Conservation (phyloP, 2,329 filamentous ascomycete genomes). For the Fusarium anthophilum region DNA sequence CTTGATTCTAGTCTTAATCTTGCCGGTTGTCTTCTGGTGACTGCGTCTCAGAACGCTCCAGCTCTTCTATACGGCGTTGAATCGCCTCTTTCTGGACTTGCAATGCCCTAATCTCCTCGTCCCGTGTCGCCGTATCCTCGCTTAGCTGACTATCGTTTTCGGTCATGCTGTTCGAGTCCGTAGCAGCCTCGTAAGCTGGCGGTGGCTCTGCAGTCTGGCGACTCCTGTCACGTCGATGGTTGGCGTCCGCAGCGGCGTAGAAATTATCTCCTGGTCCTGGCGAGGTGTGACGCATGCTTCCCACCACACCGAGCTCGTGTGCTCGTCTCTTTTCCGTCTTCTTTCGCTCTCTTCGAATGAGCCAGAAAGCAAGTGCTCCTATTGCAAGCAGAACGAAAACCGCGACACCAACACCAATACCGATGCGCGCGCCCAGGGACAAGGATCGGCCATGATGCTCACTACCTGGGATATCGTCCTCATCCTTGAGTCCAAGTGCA, state of each 20-base stretch:
- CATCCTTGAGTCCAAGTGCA: slow-evolving; percentile 47
- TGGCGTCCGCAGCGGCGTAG: slow-evolving; percentile 23
- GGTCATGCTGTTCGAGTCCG: slow-evolving; percentile 34
- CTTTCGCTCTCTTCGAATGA: slow-evolving; percentile 39
- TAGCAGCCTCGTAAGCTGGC: slow-evolving; percentile 45
- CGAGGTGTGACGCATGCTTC: slow-evolving; percentile 20
- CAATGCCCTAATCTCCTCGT: slow-evolving; percentile 46
- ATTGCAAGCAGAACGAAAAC: slow-evolving; percentile 45
- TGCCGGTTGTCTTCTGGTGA: slow-evolving; percentile 11
- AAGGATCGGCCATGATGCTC: slow-evolving; percentile 28
- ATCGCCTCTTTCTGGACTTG: slow-evolving; percentile 49
- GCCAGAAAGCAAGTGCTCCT: slow-evolving; percentile 38
- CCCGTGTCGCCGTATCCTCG: slow-evolving; percentile 35
- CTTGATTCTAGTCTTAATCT: slow-evolving; percentile 1
- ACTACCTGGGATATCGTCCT: slow-evolving; percentile 43
- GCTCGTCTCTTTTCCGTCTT: slow-evolving; percentile 28
- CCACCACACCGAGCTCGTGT: slow-evolving; percentile 40
- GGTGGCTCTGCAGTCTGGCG: slow-evolving; percentile 41
- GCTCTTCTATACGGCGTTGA: slow-evolving; percentile 48
- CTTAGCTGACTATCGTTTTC: slow-evolving; percentile 38
- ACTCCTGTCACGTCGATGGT: slow-evolving; percentile 19
- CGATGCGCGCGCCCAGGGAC: slow-evolving; percentile 47
- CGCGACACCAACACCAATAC: slow-evolving; percentile 48
- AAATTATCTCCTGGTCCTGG: slow-evolving; percentile 23
- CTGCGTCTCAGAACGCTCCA: slow-evolving; percentile 42